Conservation (phyloP, 805 yeast genomes). For the Myxozyma geophila region DNA sequence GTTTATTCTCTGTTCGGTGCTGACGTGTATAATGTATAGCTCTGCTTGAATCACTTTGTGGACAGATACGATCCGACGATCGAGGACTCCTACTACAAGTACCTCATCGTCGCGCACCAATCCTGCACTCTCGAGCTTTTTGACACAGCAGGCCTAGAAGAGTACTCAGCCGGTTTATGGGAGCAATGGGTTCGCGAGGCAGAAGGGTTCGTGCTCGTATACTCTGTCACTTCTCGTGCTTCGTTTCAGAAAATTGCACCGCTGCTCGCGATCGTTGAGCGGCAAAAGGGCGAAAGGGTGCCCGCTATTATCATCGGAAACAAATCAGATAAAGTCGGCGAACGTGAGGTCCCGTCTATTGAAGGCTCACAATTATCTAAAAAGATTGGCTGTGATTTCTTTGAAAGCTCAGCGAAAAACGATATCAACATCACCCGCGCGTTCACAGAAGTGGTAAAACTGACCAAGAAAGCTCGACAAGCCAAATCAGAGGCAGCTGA, state of each 20-base stretch:
- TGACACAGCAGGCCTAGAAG: conserved; percentile 95
- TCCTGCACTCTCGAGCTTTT: conserved; percentile 83
- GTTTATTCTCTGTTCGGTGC: background rate
- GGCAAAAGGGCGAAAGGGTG: conserved; percentile 76
- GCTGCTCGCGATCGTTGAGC: conserved; percentile 78
- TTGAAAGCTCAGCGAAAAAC: conserved; percentile 91
- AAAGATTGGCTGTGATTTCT: conserved; percentile 85
- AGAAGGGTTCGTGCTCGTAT: conserved; percentile 85
- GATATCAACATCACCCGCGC: conserved; percentile 90
- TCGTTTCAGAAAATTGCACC: conserved; percentile 79
- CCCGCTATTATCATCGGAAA: conserved; percentile 93
- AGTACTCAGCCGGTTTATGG: conserved; percentile 87
- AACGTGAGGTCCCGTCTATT: conserved; percentile 57
- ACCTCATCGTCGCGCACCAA: conserved; percentile 84
- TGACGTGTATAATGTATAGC: conserved; percentile 1
- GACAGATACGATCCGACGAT: conserved; percentile 97
- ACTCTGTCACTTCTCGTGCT: conserved; percentile 76
- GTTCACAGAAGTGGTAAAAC: conserved; percentile 73
- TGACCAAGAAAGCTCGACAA: background rate
- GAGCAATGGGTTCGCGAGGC: conserved; percentile 74
- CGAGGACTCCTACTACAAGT: conserved; percentile 92
- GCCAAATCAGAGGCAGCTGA: background rate
- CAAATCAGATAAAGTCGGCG: conserved; percentile 80
- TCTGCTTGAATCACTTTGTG: conserved; percentile 46
- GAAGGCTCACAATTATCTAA: conserved; percentile 72